Percentiles rank a stretch among this genome's conserved stretches.
Conservation (phyloP, 2,329 filamentous ascomycete genomes). For the Blastomyces gilchristii region DNA sequence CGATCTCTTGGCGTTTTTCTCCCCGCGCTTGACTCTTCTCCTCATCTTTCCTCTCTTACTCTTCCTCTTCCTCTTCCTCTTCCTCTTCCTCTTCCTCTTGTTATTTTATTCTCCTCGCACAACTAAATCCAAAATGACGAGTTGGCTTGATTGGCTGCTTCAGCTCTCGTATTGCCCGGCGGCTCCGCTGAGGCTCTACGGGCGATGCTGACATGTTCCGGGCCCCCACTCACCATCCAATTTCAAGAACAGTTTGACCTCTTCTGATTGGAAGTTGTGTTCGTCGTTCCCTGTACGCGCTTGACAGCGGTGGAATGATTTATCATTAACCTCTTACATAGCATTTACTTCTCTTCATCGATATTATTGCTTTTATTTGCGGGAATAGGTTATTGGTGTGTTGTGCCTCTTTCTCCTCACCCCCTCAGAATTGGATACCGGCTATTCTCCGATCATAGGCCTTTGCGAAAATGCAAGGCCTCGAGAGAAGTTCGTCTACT, state of each 20-base stretch:
- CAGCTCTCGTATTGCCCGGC: slow-evolving; percentile 42
- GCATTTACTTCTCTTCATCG: too few species aligned
- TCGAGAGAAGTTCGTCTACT: not conserved
- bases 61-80: slow-evolving; percentile 8
- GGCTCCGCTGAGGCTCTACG: slow-evolving; percentile 42
- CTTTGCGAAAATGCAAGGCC: too few species aligned
- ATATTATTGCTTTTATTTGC: too few species aligned
- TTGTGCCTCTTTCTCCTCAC: too few species aligned
- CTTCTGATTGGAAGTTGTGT: slow-evolving; percentile 46
- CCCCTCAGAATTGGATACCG: too few species aligned
- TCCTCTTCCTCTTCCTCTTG: slow-evolving; percentile 35
- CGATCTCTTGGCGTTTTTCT: not conserved
- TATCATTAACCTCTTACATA: too few species aligned
- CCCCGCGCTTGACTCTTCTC: not conserved
- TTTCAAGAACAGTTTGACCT: slow-evolving; percentile 46
- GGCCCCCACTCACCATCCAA: slow-evolving; percentile 53
- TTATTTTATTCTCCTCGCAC: slow-evolving; percentile 41
- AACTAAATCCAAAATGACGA: slow-evolving; percentile 75
- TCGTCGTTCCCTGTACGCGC: not conserved
- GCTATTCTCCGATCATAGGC: too few species aligned
- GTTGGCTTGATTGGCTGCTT: slow-evolving; percentile 48
- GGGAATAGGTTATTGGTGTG: too few species aligned
- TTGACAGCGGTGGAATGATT: too few species aligned
- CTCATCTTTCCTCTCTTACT: too few species aligned
- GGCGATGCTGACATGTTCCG: slow-evolving; percentile 54